These are phyloP conservation scores for Citrus cavaleriei DNA, from an alignment of 345 rosid species.

Conservation along the genomic window DNA sequence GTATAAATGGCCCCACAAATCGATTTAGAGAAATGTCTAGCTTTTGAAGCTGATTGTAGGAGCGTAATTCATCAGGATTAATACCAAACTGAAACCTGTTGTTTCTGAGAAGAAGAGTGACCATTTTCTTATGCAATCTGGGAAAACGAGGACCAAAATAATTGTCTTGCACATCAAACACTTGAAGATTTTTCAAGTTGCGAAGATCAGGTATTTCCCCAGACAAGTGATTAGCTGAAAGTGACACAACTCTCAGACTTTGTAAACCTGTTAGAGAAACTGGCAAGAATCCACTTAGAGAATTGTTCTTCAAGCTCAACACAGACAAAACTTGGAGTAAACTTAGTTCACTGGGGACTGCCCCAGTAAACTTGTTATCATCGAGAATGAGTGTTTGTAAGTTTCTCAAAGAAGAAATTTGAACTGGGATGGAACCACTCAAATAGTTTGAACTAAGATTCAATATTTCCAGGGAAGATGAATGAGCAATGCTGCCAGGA, in stretches of 20 bases:
- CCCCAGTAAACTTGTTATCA: constrained; percentile 42
- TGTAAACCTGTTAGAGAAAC: constrained; percentile 26
- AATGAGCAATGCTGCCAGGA: constrained; percentile 33
- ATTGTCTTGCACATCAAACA: constrained; percentile 51
- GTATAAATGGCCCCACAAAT: constrained; percentile 49
- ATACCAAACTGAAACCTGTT: constrained; percentile 47
- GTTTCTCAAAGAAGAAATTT: constrained; percentile 34
- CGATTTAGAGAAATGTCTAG: constrained; percentile 57
- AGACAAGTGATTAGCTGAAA: constrained; percentile 39
- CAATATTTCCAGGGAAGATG: constrained; percentile 55
- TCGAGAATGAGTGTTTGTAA: constrained; percentile 59
- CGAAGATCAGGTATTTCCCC: constrained; percentile 56
- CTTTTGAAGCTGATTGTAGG: constrained; percentile 46
- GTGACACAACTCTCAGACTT: constrained; percentile 36
- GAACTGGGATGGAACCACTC: constrained; percentile 38
- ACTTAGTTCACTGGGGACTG: constrained; percentile 38
- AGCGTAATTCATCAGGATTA: constrained; percentile 29
- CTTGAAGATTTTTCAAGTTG: constrained; percentile 50
- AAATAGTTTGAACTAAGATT: constrained; percentile 52
- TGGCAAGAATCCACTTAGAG: constrained; percentile 44
- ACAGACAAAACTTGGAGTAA: constrained; percentile 41
- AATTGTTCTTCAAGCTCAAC: constrained; percentile 56
- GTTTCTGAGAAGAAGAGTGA: constrained; percentile 37
- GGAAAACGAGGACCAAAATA: constrained; percentile 54
- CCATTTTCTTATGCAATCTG: constrained; percentile 29